Conservation (phyloP, 768 basidiomycete genomes). For the Pleurotus tuoliensis region DNA sequence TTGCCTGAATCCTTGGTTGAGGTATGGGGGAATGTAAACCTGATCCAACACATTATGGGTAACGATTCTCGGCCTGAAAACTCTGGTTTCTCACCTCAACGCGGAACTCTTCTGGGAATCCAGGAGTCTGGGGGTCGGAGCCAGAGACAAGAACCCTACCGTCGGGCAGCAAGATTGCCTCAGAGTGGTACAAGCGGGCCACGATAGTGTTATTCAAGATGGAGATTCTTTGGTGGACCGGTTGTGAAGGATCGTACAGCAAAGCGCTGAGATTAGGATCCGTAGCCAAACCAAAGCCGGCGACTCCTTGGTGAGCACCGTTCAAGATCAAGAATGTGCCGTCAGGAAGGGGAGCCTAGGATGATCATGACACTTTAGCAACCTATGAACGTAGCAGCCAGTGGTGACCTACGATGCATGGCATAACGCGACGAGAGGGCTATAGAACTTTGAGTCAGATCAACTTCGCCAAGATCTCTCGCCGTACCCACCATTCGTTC, state of each 20-base stretch:
- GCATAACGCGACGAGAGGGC: constrained; percentile 74
- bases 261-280: constrained; percentile 46
- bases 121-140: constrained; percentile 40
- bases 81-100: constrained; percentile 38
- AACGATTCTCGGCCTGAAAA: too few relatives aligned
- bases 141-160: constrained; percentile 59
- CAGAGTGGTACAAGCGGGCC: constrained; percentile 40
- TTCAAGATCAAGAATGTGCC: constrained; percentile 60
- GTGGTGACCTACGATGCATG: constrained; percentile 47
- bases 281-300: constrained; percentile 50
- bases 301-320: constrained; percentile 50
- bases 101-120: constrained; percentile 56
- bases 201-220: constrained; percentile 52
- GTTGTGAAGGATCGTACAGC: constrained; percentile 48
- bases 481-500: constrained; percentile 87
- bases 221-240: constrained; percentile 46
- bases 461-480: constrained; percentile 15
- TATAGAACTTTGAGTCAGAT: constrained; percentile 18
- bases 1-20: constrained; percentile 56
- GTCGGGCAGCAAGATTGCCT: constrained; percentile 55
- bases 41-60: constrained; percentile 34
- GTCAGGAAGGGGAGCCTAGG: constrained; percentile 39
- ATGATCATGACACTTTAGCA: neutral
- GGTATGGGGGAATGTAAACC: constrained; percentile 87
- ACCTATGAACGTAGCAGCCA: neutral